A percentile compares a stretch with the other conserved stretches of the same genome.
These are phyloP conservation scores for Scedosporium dehoogii DNA, from an alignment of 2,329 filamentous ascomycete species.

Conservation along the genomic window DNA sequence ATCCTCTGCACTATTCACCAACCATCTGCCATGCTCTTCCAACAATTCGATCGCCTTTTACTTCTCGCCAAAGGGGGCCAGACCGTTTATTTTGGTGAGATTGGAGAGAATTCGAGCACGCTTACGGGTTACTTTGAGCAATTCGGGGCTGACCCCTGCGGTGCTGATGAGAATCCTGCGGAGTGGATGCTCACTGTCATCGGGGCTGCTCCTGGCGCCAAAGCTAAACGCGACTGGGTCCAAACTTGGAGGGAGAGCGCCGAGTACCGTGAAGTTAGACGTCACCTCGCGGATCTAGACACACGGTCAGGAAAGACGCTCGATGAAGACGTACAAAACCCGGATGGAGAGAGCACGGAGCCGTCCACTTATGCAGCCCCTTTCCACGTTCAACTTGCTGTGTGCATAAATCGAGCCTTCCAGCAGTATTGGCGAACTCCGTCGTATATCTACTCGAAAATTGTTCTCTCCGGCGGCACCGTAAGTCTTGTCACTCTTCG, in stretches of 20 bases:
- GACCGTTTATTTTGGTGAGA: slow-evolving; percentile 46
- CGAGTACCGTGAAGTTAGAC: slow-evolving; percentile 20
- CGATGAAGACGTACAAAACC: background rate
- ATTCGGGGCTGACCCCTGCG: slow-evolving; percentile 47
- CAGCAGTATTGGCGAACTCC: slow-evolving; percentile 73
- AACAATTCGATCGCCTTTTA: slow-evolving; percentile 42
- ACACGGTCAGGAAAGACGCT: background rate
- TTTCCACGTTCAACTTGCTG: slow-evolving; percentile 47
- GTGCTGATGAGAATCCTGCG: slow-evolving; percentile 49
- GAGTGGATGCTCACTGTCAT: slow-evolving; percentile 53
- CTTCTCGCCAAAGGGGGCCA: slow-evolving; percentile 45
- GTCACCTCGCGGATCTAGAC: slow-evolving; percentile 16
- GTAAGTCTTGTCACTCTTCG: slow-evolving; percentile 8
- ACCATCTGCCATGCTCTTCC: slow-evolving; percentile 32
- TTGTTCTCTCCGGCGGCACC: slow-evolving; percentile 40
- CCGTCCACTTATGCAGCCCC: slow-evolving; percentile 59
- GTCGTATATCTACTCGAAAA: slow-evolving; percentile 64
- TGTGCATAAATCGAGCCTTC: slow-evolving; percentile 57
- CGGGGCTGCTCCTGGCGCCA: slow-evolving; percentile 37
- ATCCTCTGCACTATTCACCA: slow-evolving; percentile 38
- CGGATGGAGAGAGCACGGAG: slow-evolving; percentile 16
- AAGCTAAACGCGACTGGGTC: slow-evolving; percentile 25
- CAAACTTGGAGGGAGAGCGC: slow-evolving; percentile 24
- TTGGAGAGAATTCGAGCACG: slow-evolving; percentile 31
- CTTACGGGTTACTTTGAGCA: slow-evolving; percentile 49